Conservation (phyloP, 768 basidiomycete species). For the Leccinum ochraceum region DNA sequence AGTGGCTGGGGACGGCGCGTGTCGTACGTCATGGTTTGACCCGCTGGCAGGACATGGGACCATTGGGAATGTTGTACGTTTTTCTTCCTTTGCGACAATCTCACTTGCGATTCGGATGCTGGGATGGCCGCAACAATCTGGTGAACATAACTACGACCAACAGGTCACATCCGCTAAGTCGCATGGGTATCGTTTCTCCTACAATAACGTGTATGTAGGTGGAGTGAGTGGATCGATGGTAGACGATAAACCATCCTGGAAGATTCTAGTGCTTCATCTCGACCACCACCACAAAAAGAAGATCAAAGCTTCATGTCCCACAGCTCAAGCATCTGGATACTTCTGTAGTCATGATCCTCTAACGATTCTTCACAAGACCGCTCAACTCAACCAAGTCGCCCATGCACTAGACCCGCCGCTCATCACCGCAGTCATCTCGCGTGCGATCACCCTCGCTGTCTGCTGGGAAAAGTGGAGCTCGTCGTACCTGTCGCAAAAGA, state of each 20-base stretch:
- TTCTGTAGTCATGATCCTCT: not conserved
- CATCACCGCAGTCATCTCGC: constrained; percentile 50
- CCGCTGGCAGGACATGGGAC: not conserved
- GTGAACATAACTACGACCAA: not conserved
- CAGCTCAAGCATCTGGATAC: too few species aligned
- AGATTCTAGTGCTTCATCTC: not conserved
- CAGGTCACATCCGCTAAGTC: not conserved
- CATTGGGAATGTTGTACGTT: constrained; percentile 10
- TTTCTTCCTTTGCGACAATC: constrained; percentile 8
- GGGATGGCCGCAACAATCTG: not conserved
- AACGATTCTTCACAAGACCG: not conserved
- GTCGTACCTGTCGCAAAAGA: constrained; percentile 32
- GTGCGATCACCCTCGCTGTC: constrained; percentile 52
- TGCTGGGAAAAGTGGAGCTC: constrained; percentile 66
- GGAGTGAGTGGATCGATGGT: too few species aligned
- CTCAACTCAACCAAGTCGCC: constrained; percentile 52
- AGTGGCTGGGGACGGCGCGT: not conserved
- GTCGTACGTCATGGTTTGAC: not conserved
- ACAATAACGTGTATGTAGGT: not conserved
- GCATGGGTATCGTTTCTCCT: not conserved
- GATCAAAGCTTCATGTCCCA: not conserved
- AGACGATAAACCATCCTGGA: too few species aligned
- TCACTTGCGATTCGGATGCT: constrained; percentile 4
- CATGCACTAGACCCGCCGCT: constrained; percentile 44
- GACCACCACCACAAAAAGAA: not conserved